These are phyloP conservation scores for Mycosarcoma maydis DNA, from an alignment of 1,284 basidiomycete genomes.

Conservation along the genomic window DNA sequence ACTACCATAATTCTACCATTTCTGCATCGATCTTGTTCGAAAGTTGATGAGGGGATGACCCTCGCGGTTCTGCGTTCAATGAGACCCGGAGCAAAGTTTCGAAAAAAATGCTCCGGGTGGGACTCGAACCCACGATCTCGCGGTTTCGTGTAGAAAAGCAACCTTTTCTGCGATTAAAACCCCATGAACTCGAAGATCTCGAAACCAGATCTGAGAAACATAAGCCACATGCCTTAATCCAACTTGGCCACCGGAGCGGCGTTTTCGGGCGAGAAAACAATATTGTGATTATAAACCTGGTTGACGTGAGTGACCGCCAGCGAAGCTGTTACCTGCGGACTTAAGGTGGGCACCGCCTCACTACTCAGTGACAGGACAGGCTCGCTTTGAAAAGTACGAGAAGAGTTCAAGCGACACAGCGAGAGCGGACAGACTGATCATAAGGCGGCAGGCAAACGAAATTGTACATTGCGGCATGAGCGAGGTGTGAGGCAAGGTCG, in stretches of 20 bases:
- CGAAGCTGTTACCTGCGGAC: too few relatives aligned
- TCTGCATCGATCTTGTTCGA: not conserved
- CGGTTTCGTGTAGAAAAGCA: constrained; percentile 26
- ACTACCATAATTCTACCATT: not conserved
- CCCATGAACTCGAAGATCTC: constrained; percentile 17
- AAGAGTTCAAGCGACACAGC: too few relatives aligned
- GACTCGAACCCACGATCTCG: constrained; percentile 56
- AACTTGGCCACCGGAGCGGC: constrained; percentile 48
- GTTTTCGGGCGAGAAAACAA: constrained; percentile 39
- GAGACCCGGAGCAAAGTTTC: not conserved
- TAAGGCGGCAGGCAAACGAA: too few relatives aligned
- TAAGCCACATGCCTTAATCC: constrained; percentile 55
- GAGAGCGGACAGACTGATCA: too few relatives aligned
- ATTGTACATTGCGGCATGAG: too few relatives aligned
- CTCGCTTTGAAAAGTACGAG: too few relatives aligned
- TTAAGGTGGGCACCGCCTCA: too few relatives aligned
- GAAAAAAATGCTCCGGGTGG: constrained; percentile 39
- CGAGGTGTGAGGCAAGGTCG: too few relatives aligned
- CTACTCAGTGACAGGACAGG: too few relatives aligned
- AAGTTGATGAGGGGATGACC: not conserved
- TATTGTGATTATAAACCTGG: constrained; percentile 8
- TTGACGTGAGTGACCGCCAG: too few relatives aligned
- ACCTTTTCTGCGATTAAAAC: constrained; percentile 26
- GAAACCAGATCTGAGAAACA: constrained; percentile 7
- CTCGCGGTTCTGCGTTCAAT: not conserved